Percentiles rank a stretch among this genome's conserved stretches.
Conservation (phyloP, 2,329 filamentous ascomycete genomes). For the Neopestalotiopsis rosae region DNA sequence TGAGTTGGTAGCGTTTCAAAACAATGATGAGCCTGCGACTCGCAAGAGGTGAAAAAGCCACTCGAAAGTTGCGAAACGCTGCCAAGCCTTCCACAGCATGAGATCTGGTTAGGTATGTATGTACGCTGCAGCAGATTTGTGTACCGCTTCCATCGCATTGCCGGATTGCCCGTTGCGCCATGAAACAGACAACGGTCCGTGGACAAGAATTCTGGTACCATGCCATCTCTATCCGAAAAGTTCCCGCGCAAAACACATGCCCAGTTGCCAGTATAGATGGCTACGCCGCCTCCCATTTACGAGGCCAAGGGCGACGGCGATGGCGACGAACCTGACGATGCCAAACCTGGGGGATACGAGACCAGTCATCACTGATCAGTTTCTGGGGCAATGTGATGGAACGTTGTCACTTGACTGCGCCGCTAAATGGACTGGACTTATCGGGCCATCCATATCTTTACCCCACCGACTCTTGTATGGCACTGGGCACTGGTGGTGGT, state of each 20-base stretch:
- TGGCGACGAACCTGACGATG: conserved; percentile 9
- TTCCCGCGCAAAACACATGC: background rate
- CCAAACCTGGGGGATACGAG: conserved; percentile 6
- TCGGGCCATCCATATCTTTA: conserved; percentile 4
- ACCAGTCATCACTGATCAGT: background rate
- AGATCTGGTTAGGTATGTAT: background rate
- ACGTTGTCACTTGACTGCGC: conserved; percentile 18
- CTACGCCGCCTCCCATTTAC: background rate
- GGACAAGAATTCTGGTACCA: background rate
- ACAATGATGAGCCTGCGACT: background rate
- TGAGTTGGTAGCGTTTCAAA: background rate
- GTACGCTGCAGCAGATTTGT: conserved; percentile 7
- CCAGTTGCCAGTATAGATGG: background rate
- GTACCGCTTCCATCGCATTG: background rate
- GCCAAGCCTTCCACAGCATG: conserved; percentile 14
- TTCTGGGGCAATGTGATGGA: conserved; percentile 16
- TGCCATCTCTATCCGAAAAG: background rate
- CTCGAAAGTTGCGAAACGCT: conserved; percentile 1
- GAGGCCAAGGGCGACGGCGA: background rate
- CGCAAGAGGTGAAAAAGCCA: background rate
- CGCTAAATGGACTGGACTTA: background rate
- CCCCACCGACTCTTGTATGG: background rate
- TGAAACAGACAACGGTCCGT: background rate
- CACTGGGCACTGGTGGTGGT: background rate
- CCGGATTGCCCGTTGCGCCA: background rate